Conservation (phyloP, 495 filamentous ascomycete species). For the Hypomontagnella monticulosa region DNA sequence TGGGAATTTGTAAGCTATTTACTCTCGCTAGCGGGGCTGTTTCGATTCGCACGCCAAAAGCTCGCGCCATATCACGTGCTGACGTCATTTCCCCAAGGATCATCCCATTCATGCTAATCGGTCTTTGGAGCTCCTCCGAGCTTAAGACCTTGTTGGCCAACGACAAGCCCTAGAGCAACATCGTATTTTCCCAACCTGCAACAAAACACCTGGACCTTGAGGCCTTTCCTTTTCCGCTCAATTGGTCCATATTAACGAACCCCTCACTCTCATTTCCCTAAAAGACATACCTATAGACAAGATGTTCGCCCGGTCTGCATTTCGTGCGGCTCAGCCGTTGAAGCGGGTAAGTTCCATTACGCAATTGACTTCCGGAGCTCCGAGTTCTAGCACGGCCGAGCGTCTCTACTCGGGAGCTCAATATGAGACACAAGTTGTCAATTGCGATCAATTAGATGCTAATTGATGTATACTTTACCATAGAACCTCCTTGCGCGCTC, state of each 20-base stretch:
- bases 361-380: conserved; percentile 24
- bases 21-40: neutral
- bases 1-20: conserved; percentile 28
- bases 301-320: conserved; percentile 58
- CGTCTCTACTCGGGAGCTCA: neutral
- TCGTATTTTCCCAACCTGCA: conserved; percentile 4
- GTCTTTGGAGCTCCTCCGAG: conserved; percentile 30
- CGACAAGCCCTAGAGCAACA: neutral
- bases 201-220: conserved; percentile 14
- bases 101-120: conserved; percentile 30
- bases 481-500: conserved; percentile 55
- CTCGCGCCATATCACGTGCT: conserved; percentile 41
- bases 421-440: conserved; percentile 27
- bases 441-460: conserved; percentile 36
- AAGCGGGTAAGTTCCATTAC: conserved; percentile 51
- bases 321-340: conserved; percentile 57
- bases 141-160: conserved; percentile 1
- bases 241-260: conserved; percentile 9
- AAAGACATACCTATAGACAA: conserved; percentile 15
- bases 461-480: neutral
- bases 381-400: conserved; percentile 8
- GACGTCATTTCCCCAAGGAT: conserved; percentile 38
- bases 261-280: conserved; percentile 8
- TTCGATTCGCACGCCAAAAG: conserved; percentile 17
- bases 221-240: conserved; percentile 4